Conservation (phyloP, 225 moss, liverwort and hornwort genomes). For the Straminergon stramineum region DNA sequence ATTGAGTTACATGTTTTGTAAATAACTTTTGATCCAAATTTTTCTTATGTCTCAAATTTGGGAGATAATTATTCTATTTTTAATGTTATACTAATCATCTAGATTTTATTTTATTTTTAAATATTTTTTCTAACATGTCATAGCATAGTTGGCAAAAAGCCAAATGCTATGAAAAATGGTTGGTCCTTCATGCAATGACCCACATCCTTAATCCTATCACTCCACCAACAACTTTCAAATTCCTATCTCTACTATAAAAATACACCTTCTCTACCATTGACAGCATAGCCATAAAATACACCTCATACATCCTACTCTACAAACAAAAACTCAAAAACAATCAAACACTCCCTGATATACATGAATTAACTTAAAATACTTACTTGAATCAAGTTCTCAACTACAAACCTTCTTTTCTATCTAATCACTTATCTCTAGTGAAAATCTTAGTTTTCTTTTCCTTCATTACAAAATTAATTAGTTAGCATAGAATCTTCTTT, state of each 20-base stretch:
- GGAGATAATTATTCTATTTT: too few species aligned
- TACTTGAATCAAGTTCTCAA: background rate
- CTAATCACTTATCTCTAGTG: rapidly evolving
- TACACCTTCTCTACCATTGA: rapidly evolving
- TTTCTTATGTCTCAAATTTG: too few species aligned
- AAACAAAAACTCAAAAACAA: background rate
- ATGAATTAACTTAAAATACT: background rate
- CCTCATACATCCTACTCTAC: background rate
- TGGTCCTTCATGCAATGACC: too few species aligned
- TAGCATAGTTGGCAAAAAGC: too few species aligned
- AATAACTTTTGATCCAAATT: too few species aligned
- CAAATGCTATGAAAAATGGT: too few species aligned
- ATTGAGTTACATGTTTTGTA: too few species aligned
- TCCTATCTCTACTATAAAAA: too few species aligned
- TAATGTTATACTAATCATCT: too few species aligned
- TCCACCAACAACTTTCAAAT: background rate
- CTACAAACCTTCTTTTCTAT: background rate
- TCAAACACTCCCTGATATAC: background rate
- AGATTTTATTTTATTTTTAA: too few species aligned
- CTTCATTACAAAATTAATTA: background rate
- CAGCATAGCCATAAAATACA: background rate
- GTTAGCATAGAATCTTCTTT: background rate
- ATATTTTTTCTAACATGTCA: too few species aligned
- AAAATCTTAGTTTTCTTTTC: background rate
- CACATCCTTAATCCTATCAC: background rate